These are phyloP conservation scores for Lachancea thermotolerans DNA, from an alignment of 805 yeast species.

Conservation along the genomic window DNA sequence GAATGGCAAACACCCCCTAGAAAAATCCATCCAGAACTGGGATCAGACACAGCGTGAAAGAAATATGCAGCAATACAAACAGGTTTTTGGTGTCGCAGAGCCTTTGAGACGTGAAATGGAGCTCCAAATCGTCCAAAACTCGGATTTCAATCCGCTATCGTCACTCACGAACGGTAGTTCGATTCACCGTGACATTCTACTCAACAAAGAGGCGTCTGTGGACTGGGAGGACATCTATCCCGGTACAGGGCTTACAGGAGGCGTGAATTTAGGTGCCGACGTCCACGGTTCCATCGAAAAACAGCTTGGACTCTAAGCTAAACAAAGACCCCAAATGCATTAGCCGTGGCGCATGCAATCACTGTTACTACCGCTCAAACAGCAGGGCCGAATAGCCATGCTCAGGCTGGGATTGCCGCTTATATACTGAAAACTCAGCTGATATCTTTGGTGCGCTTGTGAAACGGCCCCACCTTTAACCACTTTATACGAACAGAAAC, in stretches of 20 bases:
- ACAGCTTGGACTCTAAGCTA: conserved; percentile 43
- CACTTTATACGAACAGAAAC: too few species aligned
- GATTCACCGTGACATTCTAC: conserved; percentile 69
- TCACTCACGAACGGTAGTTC: conserved; percentile 29
- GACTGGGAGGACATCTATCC: conserved; percentile 94
- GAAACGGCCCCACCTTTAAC: too few species aligned
- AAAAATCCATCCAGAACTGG: conserved; percentile 71
- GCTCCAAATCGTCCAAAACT: conserved; percentile 57
- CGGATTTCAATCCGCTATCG: conserved; percentile 66
- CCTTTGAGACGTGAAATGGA: conserved; percentile 93
- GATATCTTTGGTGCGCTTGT: too few species aligned
- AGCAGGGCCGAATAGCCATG: too few species aligned
- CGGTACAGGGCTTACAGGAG: conserved; percentile 34
- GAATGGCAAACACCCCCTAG: conserved; percentile 82
- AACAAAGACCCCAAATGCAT: not conserved
- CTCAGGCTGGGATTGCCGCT: too few species aligned
- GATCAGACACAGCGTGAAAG: conserved; percentile 64
- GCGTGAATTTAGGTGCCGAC: conserved; percentile 38
- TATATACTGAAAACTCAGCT: too few species aligned
- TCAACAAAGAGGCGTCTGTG: conserved; percentile 66
- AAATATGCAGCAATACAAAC: conserved; percentile 69
- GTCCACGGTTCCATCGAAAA: conserved; percentile 73
- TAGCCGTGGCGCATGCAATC: too few species aligned
- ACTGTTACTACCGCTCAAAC: too few species aligned
- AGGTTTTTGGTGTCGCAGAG: conserved; percentile 86